Base-by-base conservation (phyloP, 1,284 basidiomycete species). In the Taiwanofungus camphoratus region DNA sequence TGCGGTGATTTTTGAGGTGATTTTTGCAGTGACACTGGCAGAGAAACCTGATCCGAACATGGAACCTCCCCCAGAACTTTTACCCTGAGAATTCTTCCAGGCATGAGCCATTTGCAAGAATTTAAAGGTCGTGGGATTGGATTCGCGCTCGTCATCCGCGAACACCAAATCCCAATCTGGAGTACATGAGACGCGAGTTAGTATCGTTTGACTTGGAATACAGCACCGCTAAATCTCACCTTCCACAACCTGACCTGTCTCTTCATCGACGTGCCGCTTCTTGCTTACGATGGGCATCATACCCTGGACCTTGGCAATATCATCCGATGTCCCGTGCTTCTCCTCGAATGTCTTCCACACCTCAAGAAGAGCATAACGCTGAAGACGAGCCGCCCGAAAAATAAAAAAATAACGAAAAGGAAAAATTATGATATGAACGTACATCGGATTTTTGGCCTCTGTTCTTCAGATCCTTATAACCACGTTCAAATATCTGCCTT, bases 321-420 rank as follows among this genome's bases (percentile, higher is more conserved):
- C 79, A 11, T 77, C 77, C 11, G 75, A 64, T 1, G 79, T 73
- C 15, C 93, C 92, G 52, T 92, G 71, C 36, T 78, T 74, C 52
- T 82, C 71, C 66, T 98, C 94, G 59, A 94, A 94, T 3, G 79
- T 71, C 66, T 94, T 95, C 94, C 94, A 98, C 1, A 90, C 84
- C 60, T 94, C 88, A 16, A 97, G 76, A 8, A 98, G 68, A 5
- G 89, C 82, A 32, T 92, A 89, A 42, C 93, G 89, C 86, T 89
- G 52, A 12, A 23, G 19, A n/a, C 13, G n/a, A n/a, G n/a, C n/a
- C n/a, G n/a, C n/a, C n/a, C n/a, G n/a, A 21, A 49, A 20, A 41
- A 34, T 26, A 38, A 18, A 18, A n/a, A 21, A 24, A 19, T 5
- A 21, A 4, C 18, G 23, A 32, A 23, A 16, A 22, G 50, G 39